Percentiles rank a stretch among this genome's conserved stretches.
phyloP scores from a whole-genome alignment of 2,329 filamentous ascomycete genomes.

The Coniella lustricola region DNA sequence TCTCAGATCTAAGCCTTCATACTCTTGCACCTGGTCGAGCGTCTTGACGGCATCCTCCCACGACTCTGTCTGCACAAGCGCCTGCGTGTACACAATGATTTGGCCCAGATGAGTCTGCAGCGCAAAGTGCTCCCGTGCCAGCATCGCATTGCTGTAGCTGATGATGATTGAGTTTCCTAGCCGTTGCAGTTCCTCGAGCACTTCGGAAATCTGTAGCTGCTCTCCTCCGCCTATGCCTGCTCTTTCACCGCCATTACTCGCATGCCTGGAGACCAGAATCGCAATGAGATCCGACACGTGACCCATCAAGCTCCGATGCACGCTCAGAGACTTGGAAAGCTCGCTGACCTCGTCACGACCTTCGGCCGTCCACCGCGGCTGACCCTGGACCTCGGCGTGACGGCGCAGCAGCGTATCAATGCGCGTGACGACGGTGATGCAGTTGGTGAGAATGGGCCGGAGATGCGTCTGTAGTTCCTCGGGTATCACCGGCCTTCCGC shows the following conservation, averaged over 20 bases:
- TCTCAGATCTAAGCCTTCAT: not conserved
- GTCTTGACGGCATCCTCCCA: slow-evolving; percentile 12
- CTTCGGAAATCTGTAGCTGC: slow-evolving; percentile 7
- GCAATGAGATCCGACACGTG: slow-evolving; percentile 16
- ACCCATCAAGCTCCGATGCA: slow-evolving; percentile 16
- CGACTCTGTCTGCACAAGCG: slow-evolving; percentile 4
- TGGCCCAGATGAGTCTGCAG: slow-evolving; percentile 15
- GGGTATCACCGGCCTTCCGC: slow-evolving; percentile 9
- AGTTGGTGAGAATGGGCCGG: slow-evolving; percentile 18
- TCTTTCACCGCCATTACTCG: not conserved
- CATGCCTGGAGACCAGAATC: slow-evolving; percentile 8
- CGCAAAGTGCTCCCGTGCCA: slow-evolving; percentile 14
- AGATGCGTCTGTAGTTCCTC: slow-evolving; percentile 17
- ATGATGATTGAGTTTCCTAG: slow-evolving; percentile 12
- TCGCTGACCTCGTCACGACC: slow-evolving; percentile 16
- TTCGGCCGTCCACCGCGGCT: slow-evolving; percentile 13
- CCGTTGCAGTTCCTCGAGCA: slow-evolving; percentile 9
- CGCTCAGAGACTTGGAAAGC: slow-evolving; percentile 17
- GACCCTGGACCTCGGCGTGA: slow-evolving; percentile 6
- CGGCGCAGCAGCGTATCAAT: slow-evolving; percentile 15
- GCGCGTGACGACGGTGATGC: slow-evolving; percentile 13
- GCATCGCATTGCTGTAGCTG: slow-evolving; percentile 14
- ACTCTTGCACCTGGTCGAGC: slow-evolving; percentile 1
- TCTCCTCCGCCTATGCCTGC: too few relatives aligned
- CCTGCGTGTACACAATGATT: slow-evolving; percentile 10